Evolutionary conservation across 352 stramenopile species (phyloP).

Genomic region (Blastocystis hominis): DNA sequence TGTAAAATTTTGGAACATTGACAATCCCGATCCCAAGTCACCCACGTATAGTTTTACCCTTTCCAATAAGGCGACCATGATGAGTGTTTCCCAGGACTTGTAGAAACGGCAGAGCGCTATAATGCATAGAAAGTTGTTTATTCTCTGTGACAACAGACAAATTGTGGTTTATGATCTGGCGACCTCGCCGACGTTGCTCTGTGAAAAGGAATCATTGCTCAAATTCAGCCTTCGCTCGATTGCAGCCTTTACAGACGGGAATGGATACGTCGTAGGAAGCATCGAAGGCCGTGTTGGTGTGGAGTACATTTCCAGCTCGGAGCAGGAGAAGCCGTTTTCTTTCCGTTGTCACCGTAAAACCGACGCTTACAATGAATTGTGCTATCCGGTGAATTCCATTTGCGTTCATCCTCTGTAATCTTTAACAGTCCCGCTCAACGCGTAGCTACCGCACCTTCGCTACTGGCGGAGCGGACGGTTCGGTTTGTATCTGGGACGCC

Average conservation of each 20-base stretch:
- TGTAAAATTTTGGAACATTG: conserved; percentile 42
- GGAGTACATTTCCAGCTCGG: conserved; percentile 79
- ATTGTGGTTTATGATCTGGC: conserved; percentile 74
- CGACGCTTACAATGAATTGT: conserved; percentile 63
- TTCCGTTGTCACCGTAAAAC: conserved; percentile 91
- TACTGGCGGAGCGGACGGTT: conserved; percentile 83
- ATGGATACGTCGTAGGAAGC: conserved; percentile 78
- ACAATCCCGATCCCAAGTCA: not conserved
- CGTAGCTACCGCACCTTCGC: conserved; percentile 77
- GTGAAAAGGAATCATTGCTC: conserved; percentile 70
- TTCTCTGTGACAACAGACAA: conserved; percentile 58
- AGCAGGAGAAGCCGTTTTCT: conserved; percentile 76
- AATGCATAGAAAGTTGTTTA: conserved; percentile 3
- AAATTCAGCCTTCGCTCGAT: conserved; percentile 82
- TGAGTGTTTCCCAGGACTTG: conserved; percentile 61
- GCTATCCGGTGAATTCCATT: conserved; percentile 87
- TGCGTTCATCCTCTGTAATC: conserved; percentile 79
- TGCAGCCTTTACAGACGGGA: conserved; percentile 65
- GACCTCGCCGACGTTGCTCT: conserved; percentile 67
- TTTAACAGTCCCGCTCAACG: too few species aligned
- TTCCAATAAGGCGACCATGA: conserved; percentile 69
- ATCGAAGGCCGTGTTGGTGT: conserved; percentile 89
- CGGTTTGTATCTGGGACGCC: conserved; percentile 63
- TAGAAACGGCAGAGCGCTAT: conserved; percentile 63
- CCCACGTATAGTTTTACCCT: conserved; percentile 59